Percentiles rank a stretch among this genome's conserved stretches.
These are phyloP conservation scores for Leucoagaricus sp. DNA, from an alignment of 1,284 basidiomycete species.

Conservation along the genomic window DNA sequence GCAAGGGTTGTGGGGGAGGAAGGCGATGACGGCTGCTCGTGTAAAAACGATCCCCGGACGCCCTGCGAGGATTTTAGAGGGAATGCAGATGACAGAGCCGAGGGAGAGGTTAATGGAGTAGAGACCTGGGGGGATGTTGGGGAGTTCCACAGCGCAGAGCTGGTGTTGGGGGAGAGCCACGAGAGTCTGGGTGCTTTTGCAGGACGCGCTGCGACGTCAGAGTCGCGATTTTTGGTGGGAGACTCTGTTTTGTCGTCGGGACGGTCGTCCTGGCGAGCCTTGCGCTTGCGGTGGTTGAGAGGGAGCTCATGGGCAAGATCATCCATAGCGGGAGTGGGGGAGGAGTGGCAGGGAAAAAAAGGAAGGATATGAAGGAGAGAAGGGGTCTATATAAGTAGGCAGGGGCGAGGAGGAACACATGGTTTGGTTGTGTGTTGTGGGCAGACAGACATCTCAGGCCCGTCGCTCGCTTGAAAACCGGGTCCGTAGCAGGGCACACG, in stretches of 20 bases:
- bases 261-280: constrained; percentile 49
- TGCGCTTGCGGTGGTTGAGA: constrained; percentile 55
- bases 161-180: constrained; percentile 30
- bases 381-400: constrained; percentile 40
- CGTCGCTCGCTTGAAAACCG: constrained; percentile 17
- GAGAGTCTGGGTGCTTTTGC: constrained; percentile 34
- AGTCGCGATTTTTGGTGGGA: constrained; percentile 6
- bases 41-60: background rate
- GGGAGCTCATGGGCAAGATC: constrained; percentile 48
- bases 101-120: constrained; percentile 28
- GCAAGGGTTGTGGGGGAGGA: background rate
- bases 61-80: constrained; percentile 29
- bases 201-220: constrained; percentile 13
- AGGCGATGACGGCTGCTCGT: background rate
- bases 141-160: constrained; percentile 30
- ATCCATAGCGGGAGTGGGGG: constrained; percentile 42
- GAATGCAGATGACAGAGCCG: constrained; percentile 26
- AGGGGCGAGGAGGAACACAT: constrained; percentile 42
- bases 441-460: constrained; percentile 16
- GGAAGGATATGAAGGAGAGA: constrained; percentile 23
- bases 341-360: constrained; percentile 29
- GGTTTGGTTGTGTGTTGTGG: constrained; percentile 21
- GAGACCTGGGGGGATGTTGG: constrained; percentile 34
- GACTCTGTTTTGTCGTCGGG: constrained; percentile 10
- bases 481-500: constrained; percentile 14